A percentile compares a stretch with the other conserved stretches of the same genome.
Conservation (phyloP, 163 green algal species). For the Prototheca cutis region DNA sequence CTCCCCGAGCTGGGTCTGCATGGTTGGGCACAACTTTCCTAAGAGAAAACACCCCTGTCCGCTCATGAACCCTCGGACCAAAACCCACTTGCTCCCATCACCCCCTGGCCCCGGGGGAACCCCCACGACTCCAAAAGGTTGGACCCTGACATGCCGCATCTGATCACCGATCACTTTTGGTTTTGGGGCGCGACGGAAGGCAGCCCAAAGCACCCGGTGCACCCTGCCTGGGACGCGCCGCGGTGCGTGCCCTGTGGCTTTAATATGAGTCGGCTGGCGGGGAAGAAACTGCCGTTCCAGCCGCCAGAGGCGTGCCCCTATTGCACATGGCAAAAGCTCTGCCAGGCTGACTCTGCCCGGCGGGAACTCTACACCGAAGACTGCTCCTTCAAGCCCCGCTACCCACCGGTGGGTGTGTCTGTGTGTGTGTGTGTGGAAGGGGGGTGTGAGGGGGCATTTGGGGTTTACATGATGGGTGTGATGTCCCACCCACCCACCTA, state of each 20-base stretch:
- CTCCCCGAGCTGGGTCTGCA: too few relatives aligned
- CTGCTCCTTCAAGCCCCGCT: conserved; percentile 2
- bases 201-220: not conserved
- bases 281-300: not conserved
- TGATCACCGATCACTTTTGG: conserved; percentile 16
- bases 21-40: too few relatives aligned
- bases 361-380: not conserved
- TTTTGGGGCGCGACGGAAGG: conserved; percentile 7
- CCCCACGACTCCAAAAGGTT: too few relatives aligned
- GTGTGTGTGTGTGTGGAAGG: too few relatives aligned
- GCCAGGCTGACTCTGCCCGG: not conserved
- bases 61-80: too few relatives aligned
- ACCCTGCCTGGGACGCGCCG: conserved; percentile 1
- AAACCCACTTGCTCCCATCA: too few relatives aligned
- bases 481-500: too few relatives aligned
- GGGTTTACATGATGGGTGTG: too few relatives aligned
- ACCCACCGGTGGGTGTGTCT: conserved; percentile 3
- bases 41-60: too few relatives aligned
- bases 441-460: too few relatives aligned
- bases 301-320: conserved; percentile 7
- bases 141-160: conserved; percentile 5
- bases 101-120: too few relatives aligned
- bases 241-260: conserved; percentile 7
- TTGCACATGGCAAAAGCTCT: conserved; percentile 7
- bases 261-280: not conserved